phyloP scores from a whole-genome alignment of 129 eudicot genomes.

The Calendula officinalis region DNA sequence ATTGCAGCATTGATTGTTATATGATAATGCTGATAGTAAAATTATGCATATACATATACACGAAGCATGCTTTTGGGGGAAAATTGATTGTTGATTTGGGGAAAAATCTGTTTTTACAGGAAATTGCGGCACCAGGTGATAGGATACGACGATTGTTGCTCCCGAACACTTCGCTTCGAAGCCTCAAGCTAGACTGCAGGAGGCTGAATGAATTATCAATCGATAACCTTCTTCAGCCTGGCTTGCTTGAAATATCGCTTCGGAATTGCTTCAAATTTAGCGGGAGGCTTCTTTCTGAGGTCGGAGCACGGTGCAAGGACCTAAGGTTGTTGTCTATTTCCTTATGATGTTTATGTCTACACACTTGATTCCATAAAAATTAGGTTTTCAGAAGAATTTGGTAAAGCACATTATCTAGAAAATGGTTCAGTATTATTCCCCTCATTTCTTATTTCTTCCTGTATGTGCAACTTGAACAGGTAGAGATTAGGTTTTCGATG shows the following conservation, averaged over 20 bases:
- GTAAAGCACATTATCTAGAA: conserved; percentile 1
- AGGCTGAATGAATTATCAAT: conserved; percentile 76
- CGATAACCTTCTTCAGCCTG: conserved; percentile 58
- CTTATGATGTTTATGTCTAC: not conserved
- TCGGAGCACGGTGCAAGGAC: conserved; percentile 63
- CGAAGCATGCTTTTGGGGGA: not conserved
- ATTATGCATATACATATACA: not conserved
- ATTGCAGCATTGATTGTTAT: not conserved
- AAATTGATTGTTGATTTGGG: conserved; percentile 18
- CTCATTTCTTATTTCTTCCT: conserved; percentile 2
- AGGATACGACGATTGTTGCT: conserved; percentile 55
- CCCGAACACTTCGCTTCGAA: conserved; percentile 53
- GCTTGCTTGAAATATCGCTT: conserved; percentile 65
- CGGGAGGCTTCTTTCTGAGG: conserved; percentile 68
- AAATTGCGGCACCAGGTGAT: conserved; percentile 67
- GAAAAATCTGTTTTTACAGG: conserved; percentile 36
- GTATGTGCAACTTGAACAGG: conserved; percentile 1
- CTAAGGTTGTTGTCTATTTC: conserved; percentile 50
- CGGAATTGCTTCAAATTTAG: conserved; percentile 74
- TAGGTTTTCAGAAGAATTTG: conserved; percentile 14
- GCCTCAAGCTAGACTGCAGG: conserved; percentile 73
- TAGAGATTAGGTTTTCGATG: conserved; percentile 3
- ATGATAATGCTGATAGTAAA: not conserved
- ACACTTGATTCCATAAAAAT: not conserved
- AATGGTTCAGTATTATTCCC: conserved; percentile 11